Conservation (phyloP, 1,284 basidiomycete species). For the Ganoderma lucidum region DNA sequence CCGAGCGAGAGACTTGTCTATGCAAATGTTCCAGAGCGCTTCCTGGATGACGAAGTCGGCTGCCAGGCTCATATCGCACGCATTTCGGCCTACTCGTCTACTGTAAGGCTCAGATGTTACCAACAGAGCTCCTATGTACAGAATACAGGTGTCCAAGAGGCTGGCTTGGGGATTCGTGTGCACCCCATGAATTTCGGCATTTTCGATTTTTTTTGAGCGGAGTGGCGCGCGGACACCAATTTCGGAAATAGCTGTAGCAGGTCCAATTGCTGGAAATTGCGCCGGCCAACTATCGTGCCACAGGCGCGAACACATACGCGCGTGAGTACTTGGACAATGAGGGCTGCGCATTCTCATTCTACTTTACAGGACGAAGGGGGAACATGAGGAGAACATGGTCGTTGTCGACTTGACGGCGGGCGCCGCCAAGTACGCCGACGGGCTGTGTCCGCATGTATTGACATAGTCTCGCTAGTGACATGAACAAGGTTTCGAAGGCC, state of each 20-base stretch:
- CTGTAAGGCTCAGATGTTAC: too few relatives aligned
- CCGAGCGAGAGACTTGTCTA: too few relatives aligned
- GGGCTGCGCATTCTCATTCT: neutral
- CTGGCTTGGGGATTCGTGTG: too few relatives aligned
- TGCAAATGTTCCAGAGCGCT: too few relatives aligned
- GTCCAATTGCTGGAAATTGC: neutral
- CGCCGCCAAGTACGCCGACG: neutral
- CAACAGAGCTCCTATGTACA: too few relatives aligned
- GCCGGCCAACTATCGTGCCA: neutral
- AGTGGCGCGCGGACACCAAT: too few relatives aligned
- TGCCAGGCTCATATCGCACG: too few relatives aligned
- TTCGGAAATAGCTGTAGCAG: neutral
- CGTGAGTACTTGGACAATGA: neutral
- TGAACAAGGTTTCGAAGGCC: neutral
- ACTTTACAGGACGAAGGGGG: neutral
- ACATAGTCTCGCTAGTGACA: neutral
- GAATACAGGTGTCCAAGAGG: too few relatives aligned
- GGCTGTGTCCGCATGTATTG: neutral
- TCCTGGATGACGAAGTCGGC: too few relatives aligned
- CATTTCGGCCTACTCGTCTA: too few relatives aligned
- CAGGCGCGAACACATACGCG: neutral
- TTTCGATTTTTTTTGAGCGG: too few relatives aligned
- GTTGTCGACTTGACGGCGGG: neutral
- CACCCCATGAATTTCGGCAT: too few relatives aligned
- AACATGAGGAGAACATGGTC: neutral